These are phyloP conservation scores for Lineolata rhizophorae DNA, from an alignment of 495 filamentous ascomycete species.

Conservation along the genomic window DNA sequence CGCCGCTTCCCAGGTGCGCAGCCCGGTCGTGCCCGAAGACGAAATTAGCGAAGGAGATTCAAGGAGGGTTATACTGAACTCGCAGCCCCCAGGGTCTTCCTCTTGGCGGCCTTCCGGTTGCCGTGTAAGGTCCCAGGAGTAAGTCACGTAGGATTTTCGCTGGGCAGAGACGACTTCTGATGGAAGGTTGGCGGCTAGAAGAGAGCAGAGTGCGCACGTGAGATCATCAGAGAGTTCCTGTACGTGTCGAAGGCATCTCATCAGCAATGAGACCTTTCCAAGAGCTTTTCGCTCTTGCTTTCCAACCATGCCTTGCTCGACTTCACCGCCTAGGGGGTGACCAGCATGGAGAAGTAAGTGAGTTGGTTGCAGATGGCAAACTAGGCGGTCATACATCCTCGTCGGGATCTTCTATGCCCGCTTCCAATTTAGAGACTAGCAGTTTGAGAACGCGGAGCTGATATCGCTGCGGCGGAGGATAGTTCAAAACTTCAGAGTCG, in stretches of 20 bases:
- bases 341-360: too few species aligned
- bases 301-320: too few species aligned
- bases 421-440: slow-evolving; percentile 41
- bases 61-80: slow-evolving; percentile 28
- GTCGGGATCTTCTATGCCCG: slow-evolving; percentile 49
- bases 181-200: slow-evolving; percentile 36
- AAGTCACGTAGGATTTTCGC: slow-evolving; percentile 55
- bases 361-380: too few species aligned
- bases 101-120: too few species aligned
- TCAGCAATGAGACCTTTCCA: too few species aligned
- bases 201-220: slow-evolving; percentile 32
- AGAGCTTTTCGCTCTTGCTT: too few species aligned
- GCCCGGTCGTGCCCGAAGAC: slow-evolving; percentile 56
- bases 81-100: too few species aligned
- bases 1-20: slow-evolving; percentile 85
- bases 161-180: slow-evolving; percentile 41
- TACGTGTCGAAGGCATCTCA: slow-evolving; percentile 6
- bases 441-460: slow-evolving; percentile 49
- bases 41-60: slow-evolving; percentile 60
- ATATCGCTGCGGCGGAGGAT: slow-evolving; percentile 42
- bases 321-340: too few species aligned
- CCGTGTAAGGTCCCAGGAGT: slow-evolving; percentile 23
- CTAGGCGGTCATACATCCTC: slow-evolving; percentile 80
- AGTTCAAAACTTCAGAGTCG: slow-evolving; percentile 23
- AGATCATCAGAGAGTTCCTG: slow-evolving; percentile 63